These are phyloP conservation scores for Cephalotrichum gorgonifer DNA, from an alignment of 2,329 filamentous ascomycete species.

Conservation along the genomic window DNA sequence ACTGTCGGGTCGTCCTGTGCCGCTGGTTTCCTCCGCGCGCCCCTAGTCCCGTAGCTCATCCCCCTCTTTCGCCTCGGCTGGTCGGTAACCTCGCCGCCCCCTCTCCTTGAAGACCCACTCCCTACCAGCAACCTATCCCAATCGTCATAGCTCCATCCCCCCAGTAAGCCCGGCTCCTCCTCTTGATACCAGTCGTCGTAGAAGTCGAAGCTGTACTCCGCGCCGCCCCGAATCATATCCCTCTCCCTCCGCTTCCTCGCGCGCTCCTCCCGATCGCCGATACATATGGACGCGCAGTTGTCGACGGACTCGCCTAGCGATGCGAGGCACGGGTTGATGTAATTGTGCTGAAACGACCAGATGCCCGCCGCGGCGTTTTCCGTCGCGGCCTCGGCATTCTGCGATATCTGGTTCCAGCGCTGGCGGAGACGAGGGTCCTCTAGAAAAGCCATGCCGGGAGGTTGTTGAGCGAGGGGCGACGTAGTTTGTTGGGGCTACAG, in stretches of 20 bases:
- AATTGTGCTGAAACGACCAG: constrained; percentile 79
- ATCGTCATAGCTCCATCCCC: constrained; percentile 66
- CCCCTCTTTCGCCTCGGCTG: constrained; percentile 65
- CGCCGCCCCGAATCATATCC: constrained; percentile 45
- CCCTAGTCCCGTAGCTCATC: constrained; percentile 82
- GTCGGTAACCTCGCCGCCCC: constrained; percentile 32
- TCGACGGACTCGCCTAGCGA: constrained; percentile 57
- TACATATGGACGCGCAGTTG: constrained; percentile 61
- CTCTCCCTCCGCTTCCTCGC: constrained; percentile 58
- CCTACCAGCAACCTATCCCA: constrained; percentile 74
- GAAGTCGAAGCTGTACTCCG: constrained; percentile 88
- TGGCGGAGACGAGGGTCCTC: constrained; percentile 85
- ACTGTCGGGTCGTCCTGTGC: constrained; percentile 76
- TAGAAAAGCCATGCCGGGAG: constrained; percentile 44
- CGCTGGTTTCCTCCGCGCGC: constrained; percentile 36
- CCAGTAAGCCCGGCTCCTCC: constrained; percentile 29
- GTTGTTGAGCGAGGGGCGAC: neutral
- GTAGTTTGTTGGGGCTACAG: neutral
- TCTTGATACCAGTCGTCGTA: constrained; percentile 91
- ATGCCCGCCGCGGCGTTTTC: constrained; percentile 86
- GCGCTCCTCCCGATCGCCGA: constrained; percentile 65
- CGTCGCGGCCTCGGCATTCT: constrained; percentile 83
- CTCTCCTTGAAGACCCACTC: constrained; percentile 30
- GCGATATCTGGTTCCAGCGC: constrained; percentile 84
- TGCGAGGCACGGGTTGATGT: constrained; percentile 70